phyloP scores from a whole-genome alignment of 352 stramenopile genomes.

The Pythium volutum region DNA sequence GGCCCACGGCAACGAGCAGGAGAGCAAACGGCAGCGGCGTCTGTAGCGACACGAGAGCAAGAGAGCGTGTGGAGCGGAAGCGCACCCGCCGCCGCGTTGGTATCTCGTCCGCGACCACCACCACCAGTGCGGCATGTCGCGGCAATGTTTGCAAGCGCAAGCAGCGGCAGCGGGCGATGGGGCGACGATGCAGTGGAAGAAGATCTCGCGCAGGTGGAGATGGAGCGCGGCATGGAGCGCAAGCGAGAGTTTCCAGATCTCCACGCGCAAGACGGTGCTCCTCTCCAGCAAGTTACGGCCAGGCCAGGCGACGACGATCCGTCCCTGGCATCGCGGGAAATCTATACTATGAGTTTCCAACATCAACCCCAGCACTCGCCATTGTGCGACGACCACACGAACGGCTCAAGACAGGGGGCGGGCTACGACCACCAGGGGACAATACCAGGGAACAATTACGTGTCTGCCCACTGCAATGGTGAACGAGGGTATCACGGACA shows the following conservation, averaged over 20 bases:
- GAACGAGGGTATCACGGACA: background rate
- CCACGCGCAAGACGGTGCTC: background rate
- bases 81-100: background rate
- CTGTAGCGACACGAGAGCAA: background rate
- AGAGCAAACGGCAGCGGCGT: too few species aligned
- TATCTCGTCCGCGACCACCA: background rate
- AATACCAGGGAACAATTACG: too few species aligned
- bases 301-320: background rate
- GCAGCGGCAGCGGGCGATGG: constrained; percentile 39
- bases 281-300: background rate
- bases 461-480: too few species aligned
- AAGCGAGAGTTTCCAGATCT: constrained; percentile 46
- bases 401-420: too few species aligned
- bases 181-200: constrained; percentile 72
- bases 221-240: constrained; percentile 25
- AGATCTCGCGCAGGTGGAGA: constrained; percentile 41
- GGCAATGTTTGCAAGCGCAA: background rate
- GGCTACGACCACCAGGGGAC: too few species aligned
- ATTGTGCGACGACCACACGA: too few species aligned
- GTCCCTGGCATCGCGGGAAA: background rate
- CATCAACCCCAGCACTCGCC: too few species aligned
- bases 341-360: background rate
- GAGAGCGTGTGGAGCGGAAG: background rate
- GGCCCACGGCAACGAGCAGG: background rate
- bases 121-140: background rate